phyloP scores from a whole-genome alignment of 208 protist species.

The Crithidia brevicula region DNA sequence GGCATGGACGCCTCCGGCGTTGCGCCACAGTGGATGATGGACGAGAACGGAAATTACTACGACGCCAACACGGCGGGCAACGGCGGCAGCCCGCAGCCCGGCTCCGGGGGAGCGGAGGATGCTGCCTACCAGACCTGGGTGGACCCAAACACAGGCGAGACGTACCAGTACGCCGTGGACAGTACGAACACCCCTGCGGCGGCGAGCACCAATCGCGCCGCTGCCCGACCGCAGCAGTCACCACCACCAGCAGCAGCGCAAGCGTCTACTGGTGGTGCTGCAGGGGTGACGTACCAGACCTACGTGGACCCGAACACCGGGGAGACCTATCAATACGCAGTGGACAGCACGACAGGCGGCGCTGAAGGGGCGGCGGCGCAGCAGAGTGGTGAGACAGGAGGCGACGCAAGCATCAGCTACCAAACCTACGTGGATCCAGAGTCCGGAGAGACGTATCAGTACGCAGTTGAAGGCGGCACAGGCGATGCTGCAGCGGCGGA shows the following conservation, averaged over 20 bases:
- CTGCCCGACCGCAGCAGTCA: neutral
- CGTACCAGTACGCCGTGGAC: slow-evolving; percentile 37
- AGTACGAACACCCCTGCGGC: neutral
- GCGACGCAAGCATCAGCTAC: neutral
- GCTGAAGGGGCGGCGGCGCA: neutral
- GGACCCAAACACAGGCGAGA: slow-evolving; percentile 40
- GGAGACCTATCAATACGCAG: slow-evolving; percentile 30
- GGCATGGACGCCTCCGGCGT: slow-evolving; percentile 21
- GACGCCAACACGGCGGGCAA: slow-evolving; percentile 14
- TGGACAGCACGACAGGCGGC: slow-evolving; percentile 4
- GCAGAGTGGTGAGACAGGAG: no score
- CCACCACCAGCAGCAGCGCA: slow-evolving; percentile 1
- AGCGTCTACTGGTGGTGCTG: neutral
- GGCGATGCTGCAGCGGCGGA: neutral
- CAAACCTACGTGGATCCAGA: slow-evolving; percentile 37
- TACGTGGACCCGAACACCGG: slow-evolving; percentile 31
- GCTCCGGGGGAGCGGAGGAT: neutral
- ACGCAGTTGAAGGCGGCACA: slow-evolving; percentile 16
- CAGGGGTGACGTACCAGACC: slow-evolving; percentile 3
- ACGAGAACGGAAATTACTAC: slow-evolving; percentile 69
- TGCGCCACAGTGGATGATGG: slow-evolving; percentile 41
- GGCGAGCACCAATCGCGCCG: neutral
- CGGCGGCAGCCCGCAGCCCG: slow-evolving; percentile 1
- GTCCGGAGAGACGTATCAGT: slow-evolving; percentile 46
- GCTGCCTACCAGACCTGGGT: slow-evolving; percentile 37